Conservation (phyloP, 768 basidiomycete species). For the Amanita fuliginea region DNA sequence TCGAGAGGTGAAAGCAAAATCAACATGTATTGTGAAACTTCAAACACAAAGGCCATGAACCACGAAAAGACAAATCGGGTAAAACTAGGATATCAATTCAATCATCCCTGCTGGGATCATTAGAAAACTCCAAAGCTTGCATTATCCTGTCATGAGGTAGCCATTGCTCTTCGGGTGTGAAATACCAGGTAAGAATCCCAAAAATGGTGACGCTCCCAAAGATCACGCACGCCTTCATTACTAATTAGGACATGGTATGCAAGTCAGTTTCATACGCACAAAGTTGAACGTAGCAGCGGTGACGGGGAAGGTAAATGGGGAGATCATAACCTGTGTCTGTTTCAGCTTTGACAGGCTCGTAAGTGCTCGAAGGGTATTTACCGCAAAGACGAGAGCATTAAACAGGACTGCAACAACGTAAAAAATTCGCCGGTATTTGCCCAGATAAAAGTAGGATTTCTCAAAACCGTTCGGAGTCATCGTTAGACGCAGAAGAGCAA, state of each 20-base stretch:
- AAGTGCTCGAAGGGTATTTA: constrained; percentile 22
- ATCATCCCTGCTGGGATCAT: constrained; percentile 4
- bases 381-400: constrained; percentile 66
- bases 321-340: constrained; percentile 54
- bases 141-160: constrained; percentile 52
- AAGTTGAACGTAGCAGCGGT: constrained; percentile 74
- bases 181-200: constrained; percentile 66
- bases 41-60: background rate
- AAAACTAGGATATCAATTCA: background rate
- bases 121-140: constrained; percentile 30
- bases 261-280: constrained; percentile 30
- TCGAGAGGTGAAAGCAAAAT: too few species aligned
- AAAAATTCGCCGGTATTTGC: constrained; percentile 53
- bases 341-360: constrained; percentile 7
- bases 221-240: constrained; percentile 52
- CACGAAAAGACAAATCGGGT: background rate
- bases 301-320: constrained; percentile 84
- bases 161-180: constrained; percentile 76
- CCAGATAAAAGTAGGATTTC: constrained; percentile 62
- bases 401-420: constrained; percentile 60
- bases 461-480: constrained; percentile 71
- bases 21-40: too few species aligned
- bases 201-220: constrained; percentile 72
- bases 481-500: constrained; percentile 64
- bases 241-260: background rate